A percentile compares a stretch with the other conserved stretches of the same genome.
Conservation (phyloP, 768 basidiomycete species). For the Russula emetica region DNA sequence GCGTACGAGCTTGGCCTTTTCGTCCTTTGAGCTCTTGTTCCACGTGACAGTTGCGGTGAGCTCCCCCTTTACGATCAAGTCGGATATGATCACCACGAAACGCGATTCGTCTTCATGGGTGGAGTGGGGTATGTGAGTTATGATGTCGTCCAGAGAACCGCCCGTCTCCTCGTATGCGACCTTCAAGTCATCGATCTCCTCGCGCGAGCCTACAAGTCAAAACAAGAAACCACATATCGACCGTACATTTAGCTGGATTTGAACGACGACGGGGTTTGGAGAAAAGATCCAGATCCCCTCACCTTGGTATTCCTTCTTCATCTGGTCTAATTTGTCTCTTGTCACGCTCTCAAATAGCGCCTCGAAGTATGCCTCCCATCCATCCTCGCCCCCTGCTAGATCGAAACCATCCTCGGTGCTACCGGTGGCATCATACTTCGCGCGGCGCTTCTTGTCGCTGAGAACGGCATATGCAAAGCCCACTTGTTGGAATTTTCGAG, state of each 20-base stretch:
- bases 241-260: background rate
- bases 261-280: background rate
- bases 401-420: conserved; percentile 77
- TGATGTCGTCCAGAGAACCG: conserved; percentile 77
- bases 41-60: conserved; percentile 57
- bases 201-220: conserved; percentile 87
- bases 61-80: conserved; percentile 57
- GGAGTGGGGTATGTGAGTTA: conserved; percentile 83
- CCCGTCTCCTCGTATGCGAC: conserved; percentile 63
- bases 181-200: conserved; percentile 79
- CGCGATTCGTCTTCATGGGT: conserved; percentile 81
- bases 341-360: conserved; percentile 86
- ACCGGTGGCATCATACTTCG: conserved; percentile 82
- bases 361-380: conserved; percentile 96
- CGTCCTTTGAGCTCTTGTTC: conserved; percentile 69
- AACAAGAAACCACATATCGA: no score
- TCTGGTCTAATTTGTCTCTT: conserved; percentile 79
- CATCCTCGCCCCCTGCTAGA: conserved; percentile 67
- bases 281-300: conserved; percentile 8
- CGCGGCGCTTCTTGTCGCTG: conserved; percentile 67
- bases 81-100: conserved; percentile 64
- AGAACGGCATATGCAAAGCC: conserved; percentile 92
- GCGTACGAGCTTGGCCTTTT: conserved; percentile 70
- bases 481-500: conserved; percentile 83
- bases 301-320: conserved; percentile 96